Evolutionary conservation across 1,284 basidiomycete genomes (phyloP), one percentile per base, ranked within the genome.

Genomic region (Boletus smithii): DNA sequence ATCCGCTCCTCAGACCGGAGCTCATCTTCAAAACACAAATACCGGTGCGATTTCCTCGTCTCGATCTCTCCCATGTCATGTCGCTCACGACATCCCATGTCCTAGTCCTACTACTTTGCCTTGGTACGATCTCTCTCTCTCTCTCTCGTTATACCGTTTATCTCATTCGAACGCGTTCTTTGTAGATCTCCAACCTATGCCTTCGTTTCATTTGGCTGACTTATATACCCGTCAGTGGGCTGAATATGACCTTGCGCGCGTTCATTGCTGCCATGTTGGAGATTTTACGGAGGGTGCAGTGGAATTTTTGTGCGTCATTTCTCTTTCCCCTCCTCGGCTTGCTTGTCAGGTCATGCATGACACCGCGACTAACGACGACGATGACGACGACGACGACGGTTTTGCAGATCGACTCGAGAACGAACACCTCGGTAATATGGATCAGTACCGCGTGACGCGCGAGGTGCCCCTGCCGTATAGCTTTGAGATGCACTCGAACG

Each of bases 391-490:
- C n/a, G n/a, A n/a, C 6, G 31, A 16, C 22, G 18, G 8, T 14
- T 32, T 33, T 36, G 46, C 59, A 86, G 85, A 79, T 62, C 85
- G 90, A 53, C 68, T 93, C 50, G 91, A 93, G 65, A 92, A 90
- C 72, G 90, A 93, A 67, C 90, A 92, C 49, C 69, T 92, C 20
- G 88, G 88, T 67, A 90, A 91, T 61, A 76, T 87, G 63, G 88
- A 91, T 74, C 84, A 88, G 60, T 91, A 89, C 60, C 85, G 88
- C n/a, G 83, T 86, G 23, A 87, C 85, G 6, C 71, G 81, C 35
- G 89, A 91, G 59, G 80, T 90, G 2, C 87, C 86, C 0, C 67
- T 91, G 27, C 88, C 88, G 3, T 91, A 91, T 64, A 68, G 72
- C 2, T 72, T 85, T 48, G 79, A 83, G 41, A 17, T 23, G 13